Conservation (phyloP, 495 filamentous ascomycete species). For the Bathelium albidoporum region DNA sequence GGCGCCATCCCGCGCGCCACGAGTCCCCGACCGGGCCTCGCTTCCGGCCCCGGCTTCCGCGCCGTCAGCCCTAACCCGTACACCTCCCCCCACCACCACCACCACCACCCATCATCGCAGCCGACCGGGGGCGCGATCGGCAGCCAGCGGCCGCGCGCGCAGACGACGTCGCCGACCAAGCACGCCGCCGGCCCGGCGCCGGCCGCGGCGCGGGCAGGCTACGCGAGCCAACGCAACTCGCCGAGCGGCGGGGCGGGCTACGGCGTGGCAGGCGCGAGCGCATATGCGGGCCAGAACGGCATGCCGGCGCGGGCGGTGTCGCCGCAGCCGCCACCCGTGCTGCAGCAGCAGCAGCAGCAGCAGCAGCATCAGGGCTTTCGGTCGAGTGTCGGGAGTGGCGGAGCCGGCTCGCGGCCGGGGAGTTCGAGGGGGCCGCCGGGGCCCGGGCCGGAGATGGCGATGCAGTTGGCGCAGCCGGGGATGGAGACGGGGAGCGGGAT, state of each 20-base stretch:
- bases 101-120: no score
- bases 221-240: conserved; percentile 43
- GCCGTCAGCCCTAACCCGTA: conserved; percentile 22
- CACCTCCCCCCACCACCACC: conserved; percentile 8
- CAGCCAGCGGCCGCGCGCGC: conserved; percentile 23
- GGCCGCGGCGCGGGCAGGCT: conserved; percentile 43
- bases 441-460: conserved; percentile 48
- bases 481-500: conserved; percentile 31
- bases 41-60: conserved; percentile 32
- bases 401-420: conserved; percentile 44
- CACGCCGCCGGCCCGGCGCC: conserved; percentile 28
- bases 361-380: conserved; percentile 11
- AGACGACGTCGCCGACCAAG: conserved; percentile 21
- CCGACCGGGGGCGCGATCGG: neutral
- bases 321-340: conserved; percentile 19
- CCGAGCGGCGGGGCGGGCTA: conserved; percentile 14
- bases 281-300: neutral
- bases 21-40: conserved; percentile 26
- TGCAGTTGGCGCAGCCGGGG: conserved; percentile 56
- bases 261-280: neutral
- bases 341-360: conserved; percentile 11
- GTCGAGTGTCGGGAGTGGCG: neutral
- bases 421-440: conserved; percentile 44
- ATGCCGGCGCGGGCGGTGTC: conserved; percentile 19
- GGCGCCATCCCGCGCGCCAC: conserved; percentile 18